Percentiles rank a stretch among this genome's conserved stretches.
Evolutionary conservation across 495 filamentous ascomycete species (phyloP).

Genomic region (Neurospora sp.): DNA sequence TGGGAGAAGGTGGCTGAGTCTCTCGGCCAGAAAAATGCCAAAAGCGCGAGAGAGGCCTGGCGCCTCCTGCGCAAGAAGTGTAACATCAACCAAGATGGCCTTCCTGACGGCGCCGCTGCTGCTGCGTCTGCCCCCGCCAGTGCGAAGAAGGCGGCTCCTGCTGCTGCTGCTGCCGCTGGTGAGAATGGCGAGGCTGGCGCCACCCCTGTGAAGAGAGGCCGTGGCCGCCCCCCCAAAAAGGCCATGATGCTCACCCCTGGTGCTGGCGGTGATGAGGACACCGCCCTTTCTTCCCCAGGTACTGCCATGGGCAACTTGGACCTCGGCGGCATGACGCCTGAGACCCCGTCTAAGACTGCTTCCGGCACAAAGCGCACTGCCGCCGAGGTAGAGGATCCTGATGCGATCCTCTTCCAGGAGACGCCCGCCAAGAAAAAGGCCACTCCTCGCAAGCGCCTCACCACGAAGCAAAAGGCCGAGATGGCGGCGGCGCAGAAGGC

Average conservation of each 20-base stretch:
- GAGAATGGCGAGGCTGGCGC: not conserved
- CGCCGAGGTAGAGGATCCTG: not conserved
- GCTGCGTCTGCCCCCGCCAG: not conserved
- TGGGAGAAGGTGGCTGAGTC: not conserved
- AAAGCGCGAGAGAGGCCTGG: conserved; percentile 7
- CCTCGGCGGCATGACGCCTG: not conserved
- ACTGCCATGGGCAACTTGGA: not conserved
- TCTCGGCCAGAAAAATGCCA: not conserved
- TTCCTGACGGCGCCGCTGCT: not conserved
- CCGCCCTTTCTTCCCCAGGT: not conserved
- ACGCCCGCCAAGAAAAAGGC: not conserved
- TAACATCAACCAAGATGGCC: not conserved
- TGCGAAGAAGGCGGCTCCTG: not conserved
- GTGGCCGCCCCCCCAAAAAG: not conserved
- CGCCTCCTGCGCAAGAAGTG: conserved; percentile 4
- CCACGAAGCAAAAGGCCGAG: not conserved
- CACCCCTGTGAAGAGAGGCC: not conserved
- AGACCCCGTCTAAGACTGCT: not conserved
- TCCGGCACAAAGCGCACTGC: not conserved
- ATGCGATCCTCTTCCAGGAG: not conserved
- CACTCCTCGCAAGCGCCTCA: not conserved
- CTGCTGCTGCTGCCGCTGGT: not conserved
- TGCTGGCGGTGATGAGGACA: accelerated
- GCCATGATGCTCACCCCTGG: not conserved
- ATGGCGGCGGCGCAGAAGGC: not conserved